These are phyloP conservation scores for Epicoccum nigrum DNA, from an alignment of 2,329 filamentous ascomycete genomes.

Conservation along the genomic window DNA sequence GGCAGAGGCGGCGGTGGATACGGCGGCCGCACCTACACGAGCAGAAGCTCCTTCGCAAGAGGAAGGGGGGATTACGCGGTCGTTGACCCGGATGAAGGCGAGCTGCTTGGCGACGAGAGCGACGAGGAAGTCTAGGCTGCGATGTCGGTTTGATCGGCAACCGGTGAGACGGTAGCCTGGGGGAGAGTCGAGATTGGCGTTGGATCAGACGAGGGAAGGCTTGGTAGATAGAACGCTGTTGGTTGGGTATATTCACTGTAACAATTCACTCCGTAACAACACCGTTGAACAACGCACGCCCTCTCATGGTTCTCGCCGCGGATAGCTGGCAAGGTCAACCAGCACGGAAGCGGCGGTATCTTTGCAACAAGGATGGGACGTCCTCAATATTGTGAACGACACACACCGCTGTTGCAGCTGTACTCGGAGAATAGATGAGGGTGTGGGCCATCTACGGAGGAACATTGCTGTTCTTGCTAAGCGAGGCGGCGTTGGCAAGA, in stretches of 20 bases:
- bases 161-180: not conserved
- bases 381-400: conserved; percentile 2
- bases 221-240: conserved; percentile 3
- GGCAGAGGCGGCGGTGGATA: conserved; percentile 55
- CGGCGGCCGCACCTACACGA: conserved; percentile 77
- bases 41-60: conserved; percentile 84
- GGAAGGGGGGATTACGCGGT: conserved; percentile 85
- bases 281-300: not conserved
- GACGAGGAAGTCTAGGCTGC: conserved; percentile 76
- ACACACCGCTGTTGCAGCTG: conserved; percentile 12
- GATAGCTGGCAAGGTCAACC: not conserved
- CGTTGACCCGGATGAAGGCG: conserved; percentile 92
- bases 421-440: conserved; percentile 9
- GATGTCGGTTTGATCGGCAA: not conserved
- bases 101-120: conserved; percentile 89
- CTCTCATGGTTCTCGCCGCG: conserved; percentile 2
- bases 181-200: not conserved
- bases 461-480: conserved; percentile 6
- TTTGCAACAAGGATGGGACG: conserved; percentile 1
- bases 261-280: conserved; percentile 14
- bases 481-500: conserved; percentile 15
- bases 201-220: conserved; percentile 2
- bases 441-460: conserved; percentile 8
- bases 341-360: conserved; percentile 3
- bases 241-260: conserved; percentile 22